Evolutionary conservation across 768 basidiomycete genomes (phyloP).

Genomic region (Leccinum arenicola): DNA sequence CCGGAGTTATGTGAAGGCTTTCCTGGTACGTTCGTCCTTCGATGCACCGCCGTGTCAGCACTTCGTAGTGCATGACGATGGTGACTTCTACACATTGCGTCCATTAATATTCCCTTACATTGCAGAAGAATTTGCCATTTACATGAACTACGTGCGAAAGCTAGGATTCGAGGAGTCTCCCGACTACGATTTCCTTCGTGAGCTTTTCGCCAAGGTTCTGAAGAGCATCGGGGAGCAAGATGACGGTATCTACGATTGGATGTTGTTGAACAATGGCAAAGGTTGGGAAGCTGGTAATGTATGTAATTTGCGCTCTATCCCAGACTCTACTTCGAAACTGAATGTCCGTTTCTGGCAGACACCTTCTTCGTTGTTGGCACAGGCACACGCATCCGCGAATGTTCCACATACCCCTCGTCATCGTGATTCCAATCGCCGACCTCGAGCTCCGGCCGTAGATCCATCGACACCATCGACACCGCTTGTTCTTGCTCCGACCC

Average conservation of each 20-base stretch:
- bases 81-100: background rate
- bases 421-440: constrained; percentile 52
- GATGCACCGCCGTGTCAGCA: background rate
- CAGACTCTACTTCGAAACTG: background rate
- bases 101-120: constrained; percentile 3
- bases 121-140: constrained; percentile 91
- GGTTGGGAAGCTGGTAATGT: constrained; percentile 93
- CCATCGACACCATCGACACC: constrained; percentile 52
- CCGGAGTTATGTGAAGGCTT: constrained; percentile 94
- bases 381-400: constrained; percentile 55
- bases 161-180: constrained; percentile 97
- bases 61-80: background rate
- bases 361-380: constrained; percentile 41
- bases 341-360: constrained; percentile 32
- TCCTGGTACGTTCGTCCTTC: constrained; percentile 56
- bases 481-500: constrained; percentile 62
- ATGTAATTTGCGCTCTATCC: constrained; percentile 31
- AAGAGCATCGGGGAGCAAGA: constrained; percentile 86
- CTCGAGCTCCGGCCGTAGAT: constrained; percentile 52
- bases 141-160: constrained; percentile 99
- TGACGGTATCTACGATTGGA: constrained; percentile 96
- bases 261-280: constrained; percentile 89
- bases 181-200: constrained; percentile 96
- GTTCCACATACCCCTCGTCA: constrained; percentile 51
- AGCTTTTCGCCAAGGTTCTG: constrained; percentile 88